Evolutionary conservation across 345 rosid genomes (phyloP).

Genomic region (Capsella bursapastoris): DNA sequence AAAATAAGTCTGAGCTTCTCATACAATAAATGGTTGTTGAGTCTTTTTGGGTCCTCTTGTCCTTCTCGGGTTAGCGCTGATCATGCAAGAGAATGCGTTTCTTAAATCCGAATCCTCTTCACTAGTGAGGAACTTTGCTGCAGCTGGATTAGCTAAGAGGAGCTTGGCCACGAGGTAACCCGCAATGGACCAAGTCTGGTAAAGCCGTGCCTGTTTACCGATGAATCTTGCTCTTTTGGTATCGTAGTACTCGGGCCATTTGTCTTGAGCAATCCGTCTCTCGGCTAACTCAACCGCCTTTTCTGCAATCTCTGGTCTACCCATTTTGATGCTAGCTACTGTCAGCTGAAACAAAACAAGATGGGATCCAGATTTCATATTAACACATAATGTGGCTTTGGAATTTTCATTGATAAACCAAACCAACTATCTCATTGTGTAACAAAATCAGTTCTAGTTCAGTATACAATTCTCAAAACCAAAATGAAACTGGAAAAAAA

Average conservation of each 20-base stretch:
- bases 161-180: slow-evolving; percentile 90
- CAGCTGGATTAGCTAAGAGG: slow-evolving; percentile 70
- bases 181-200: slow-evolving; percentile 91
- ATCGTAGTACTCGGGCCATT: slow-evolving; percentile 95
- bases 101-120: slow-evolving; percentile 80
- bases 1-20: slow-evolving; percentile 9
- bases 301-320: slow-evolving; percentile 82
- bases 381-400: neutral
- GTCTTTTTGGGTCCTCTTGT: slow-evolving; percentile 57
- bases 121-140: slow-evolving; percentile 58
- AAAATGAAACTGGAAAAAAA: neutral
- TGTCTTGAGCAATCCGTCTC: slow-evolving; percentile 68
- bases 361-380: neutral
- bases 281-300: slow-evolving; percentile 75
- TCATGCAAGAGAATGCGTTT: slow-evolving; percentile 67
- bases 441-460: neutral
- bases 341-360: slow-evolving; percentile 58
- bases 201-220: slow-evolving; percentile 85
- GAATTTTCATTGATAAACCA: slow-evolving; percentile 5
- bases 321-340: slow-evolving; percentile 88
- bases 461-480: neutral
- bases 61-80: slow-evolving; percentile 71
- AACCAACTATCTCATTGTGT: neutral
- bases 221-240: slow-evolving; percentile 76
- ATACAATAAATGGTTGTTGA: slow-evolving; percentile 63